Evolutionary conservation across 352 stramenopile species (phyloP), one percentile per base, ranked within the genome.

Genomic region (Phytophthora litchii): DNA sequence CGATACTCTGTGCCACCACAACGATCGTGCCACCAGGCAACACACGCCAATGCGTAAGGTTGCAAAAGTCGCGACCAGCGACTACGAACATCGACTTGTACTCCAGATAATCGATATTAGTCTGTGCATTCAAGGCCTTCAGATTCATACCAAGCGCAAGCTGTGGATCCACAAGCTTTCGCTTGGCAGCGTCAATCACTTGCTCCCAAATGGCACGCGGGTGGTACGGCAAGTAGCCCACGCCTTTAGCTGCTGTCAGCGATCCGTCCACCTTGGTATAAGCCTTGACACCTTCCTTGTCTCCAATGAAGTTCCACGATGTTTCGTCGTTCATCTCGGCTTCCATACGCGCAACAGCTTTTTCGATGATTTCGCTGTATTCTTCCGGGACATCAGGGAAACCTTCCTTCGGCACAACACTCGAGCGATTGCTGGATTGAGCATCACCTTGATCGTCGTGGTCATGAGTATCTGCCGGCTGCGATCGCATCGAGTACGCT

Each of bases 81-180:
- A 92, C 80, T 14, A 91, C 70, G 42, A 92, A 87, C 36, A 91
- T 80, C 6, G 80, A 76, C 46, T 92, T 92, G 79, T 83, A 91
- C 67, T 89, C 78, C n/a, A 86, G 64, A 42, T 91, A 87, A 45
- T 88, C 80, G 49, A 91, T 78, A 20, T 27, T 67, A 4, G 83
- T 92, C 60, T 92, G 80, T 0, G 66, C 67, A 35, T 92, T 74
- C 34, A 91, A 54, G 7, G 35, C 46, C 23, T 65, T 67, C 3
- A 89, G 50, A 6, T 67, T 76, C 44, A 63, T 74, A 3, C 70
- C 78, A 4, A 74, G 50, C 1, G 78, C 77, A 19, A 89, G 71
- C 50, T 86, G 73, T 17, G 77, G 60, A 43, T 92, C 83, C 46
- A 86, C 81, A 16, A 66, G 58, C 44, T 78, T 82, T 43, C 81